phyloP scores from a whole-genome alignment of 73 alveolate genomes.

The Tetrahymena borealis region DNA sequence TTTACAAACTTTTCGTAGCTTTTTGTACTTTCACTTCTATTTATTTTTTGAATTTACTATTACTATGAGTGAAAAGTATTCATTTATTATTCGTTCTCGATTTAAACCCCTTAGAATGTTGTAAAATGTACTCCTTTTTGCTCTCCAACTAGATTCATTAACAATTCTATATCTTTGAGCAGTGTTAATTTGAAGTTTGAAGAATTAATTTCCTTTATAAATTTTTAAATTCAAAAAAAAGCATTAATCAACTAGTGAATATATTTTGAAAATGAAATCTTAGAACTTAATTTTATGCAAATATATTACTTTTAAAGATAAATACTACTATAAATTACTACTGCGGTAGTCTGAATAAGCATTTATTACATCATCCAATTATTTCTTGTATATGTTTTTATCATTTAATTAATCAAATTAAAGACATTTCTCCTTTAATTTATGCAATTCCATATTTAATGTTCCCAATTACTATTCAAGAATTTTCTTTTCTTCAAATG shows the following conservation, averaged over 20 bases:
- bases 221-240: background rate
- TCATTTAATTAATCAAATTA: background rate
- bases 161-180: background rate
- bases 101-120: background rate
- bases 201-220: background rate
- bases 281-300: background rate
- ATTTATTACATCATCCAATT: background rate
- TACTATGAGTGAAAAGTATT: background rate
- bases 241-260: no score
- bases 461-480: background rate
- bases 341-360: background rate
- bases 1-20: background rate
- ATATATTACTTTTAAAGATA: background rate
- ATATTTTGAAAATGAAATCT: no score
- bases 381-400: background rate
- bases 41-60: background rate
- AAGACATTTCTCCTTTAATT: background rate
- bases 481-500: background rate
- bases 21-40: background rate
- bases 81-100: background rate
- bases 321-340: background rate
- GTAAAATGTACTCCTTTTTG: background rate
- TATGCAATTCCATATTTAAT: background rate
- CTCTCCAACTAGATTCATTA: background rate
- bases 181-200: background rate